Percentiles rank a stretch among this genome's conserved stretches.
These are phyloP conservation scores for Tilletiopsis washingtonensis DNA, from an alignment of 1,284 basidiomycete genomes.

Conservation along the genomic window DNA sequence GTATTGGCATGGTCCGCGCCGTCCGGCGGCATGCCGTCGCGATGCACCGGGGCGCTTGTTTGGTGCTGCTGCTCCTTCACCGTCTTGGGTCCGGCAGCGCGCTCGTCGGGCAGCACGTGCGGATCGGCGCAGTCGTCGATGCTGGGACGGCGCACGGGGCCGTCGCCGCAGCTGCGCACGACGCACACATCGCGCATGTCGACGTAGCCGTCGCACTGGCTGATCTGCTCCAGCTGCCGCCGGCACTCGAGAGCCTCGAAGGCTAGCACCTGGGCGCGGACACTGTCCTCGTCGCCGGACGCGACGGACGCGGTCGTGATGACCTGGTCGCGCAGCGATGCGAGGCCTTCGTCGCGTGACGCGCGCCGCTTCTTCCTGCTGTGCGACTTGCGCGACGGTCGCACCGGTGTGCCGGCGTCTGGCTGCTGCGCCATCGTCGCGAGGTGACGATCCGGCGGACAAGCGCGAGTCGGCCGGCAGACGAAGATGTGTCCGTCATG, in stretches of 20 bases:
- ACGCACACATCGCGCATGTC: conserved; percentile 62
- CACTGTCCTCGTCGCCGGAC: conserved; percentile 19
- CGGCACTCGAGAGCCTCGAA: conserved; percentile 40
- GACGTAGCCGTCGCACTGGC: conserved; percentile 59
- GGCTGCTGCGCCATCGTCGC: conserved; percentile 48
- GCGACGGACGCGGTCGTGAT: conserved; percentile 22
- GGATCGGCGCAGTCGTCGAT: conserved; percentile 12
- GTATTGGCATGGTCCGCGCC: background rate
- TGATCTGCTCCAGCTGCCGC: conserved; percentile 62
- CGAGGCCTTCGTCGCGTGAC: conserved; percentile 36
- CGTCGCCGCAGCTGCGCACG: conserved; percentile 54
- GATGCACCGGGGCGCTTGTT: too few relatives aligned
- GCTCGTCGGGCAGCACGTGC: conserved; percentile 3
- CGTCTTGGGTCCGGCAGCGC: conserved; percentile 48
- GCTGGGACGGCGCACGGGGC: conserved; percentile 23
- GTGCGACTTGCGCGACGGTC: background rate
- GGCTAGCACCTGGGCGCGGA: conserved; percentile 25
- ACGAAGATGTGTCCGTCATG: conserved; percentile 69
- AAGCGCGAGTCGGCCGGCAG: conserved; percentile 54
- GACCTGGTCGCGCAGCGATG: conserved; percentile 44
- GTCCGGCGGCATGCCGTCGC: too few relatives aligned
- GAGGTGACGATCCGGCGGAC: conserved; percentile 60
- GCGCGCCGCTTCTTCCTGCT: background rate
- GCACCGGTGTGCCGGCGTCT: too few relatives aligned
- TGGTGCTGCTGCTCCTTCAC: conserved; percentile 50